Conservation (phyloP, 2,329 filamentous ascomycete genomes). For the Reticulascus tulasneorum region DNA sequence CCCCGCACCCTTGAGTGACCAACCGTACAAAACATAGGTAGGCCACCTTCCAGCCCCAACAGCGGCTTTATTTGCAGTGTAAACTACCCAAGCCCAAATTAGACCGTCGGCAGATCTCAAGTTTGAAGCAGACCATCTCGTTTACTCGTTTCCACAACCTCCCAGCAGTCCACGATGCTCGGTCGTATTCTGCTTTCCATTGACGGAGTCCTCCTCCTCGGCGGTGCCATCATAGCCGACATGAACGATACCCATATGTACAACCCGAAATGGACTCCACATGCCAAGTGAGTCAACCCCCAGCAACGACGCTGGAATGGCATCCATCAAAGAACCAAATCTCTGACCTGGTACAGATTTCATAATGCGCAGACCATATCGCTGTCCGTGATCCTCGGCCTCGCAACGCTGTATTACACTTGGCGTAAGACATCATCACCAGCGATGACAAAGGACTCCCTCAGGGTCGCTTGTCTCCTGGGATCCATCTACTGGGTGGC, state of each 20-base stretch:
- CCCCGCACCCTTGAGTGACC: no score
- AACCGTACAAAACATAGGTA: no score
- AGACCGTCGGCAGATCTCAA: background rate
- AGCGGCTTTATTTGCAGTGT: background rate
- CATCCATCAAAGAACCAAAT: background rate
- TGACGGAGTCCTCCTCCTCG: conserved; percentile 30
- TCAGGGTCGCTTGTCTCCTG: conserved; percentile 28
- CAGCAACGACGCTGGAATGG: background rate
- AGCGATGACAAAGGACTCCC: conserved; percentile 23
- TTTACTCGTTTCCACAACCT: background rate
- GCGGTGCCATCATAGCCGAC: conserved; percentile 34
- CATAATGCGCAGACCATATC: conserved; percentile 39
- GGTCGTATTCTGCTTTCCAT: conserved; percentile 38
- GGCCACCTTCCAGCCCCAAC: no score
- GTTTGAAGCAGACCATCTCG: background rate
- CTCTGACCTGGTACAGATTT: conserved; percentile 22
- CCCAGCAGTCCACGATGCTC: conserved; percentile 18
- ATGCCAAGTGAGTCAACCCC: conserved; percentile 33
- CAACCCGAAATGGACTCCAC: conserved; percentile 41
- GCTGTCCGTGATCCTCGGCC: conserved; percentile 33
- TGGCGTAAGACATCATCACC: conserved; percentile 24
- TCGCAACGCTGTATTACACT: conserved; percentile 35
- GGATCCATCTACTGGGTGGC: conserved; percentile 39
- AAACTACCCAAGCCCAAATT: background rate
- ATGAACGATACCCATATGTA: conserved; percentile 37